Evolutionary conservation across 2,329 filamentous ascomycete species (phyloP), one percentile per base, ranked within the genome.

Genomic region (Didymella arachidicola): DNA sequence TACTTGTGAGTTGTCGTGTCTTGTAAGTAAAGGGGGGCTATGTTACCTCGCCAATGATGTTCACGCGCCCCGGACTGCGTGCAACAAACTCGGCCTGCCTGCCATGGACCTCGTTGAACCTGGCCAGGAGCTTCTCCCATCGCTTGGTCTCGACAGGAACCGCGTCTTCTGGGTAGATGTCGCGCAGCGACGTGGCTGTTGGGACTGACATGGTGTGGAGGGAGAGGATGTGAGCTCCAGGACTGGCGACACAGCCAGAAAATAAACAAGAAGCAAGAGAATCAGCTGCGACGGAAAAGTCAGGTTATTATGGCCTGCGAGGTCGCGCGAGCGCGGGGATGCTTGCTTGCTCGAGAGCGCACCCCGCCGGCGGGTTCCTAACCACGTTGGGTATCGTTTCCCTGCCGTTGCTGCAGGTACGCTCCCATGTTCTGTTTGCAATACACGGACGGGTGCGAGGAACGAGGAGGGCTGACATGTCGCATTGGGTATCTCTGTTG

Each of bases 1-100:
- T 39, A 8, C n/a, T 34, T 16, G 57, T 75, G 27, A 75, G 66
- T 38, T 36, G 11, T n/a, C 6, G 32, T 10, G 1, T 2, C 14
- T 26, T n/a, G 18, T 12, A 19, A 10, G 39, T 32, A 51, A 2
- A 19, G 5, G 7, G 27, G 22, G 25, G 27, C 34, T 27, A 3
- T 10, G 25, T 41, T 71, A 81, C 80, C 71, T 99, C 95, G 77
- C 95, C 95, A 75, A 99, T 97, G 73, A 99, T 95, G 81, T 98
- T 98, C 66, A 99, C 95, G 66, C 95, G 87, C 60, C 95, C 95
- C 1, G 95, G 95, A 54, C 93, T 97, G 63, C 95, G 89, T 10
- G 94, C 87, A 19, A 98, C 87, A 71, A 97, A 97, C 59, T 90
- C 85, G 38, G 93, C 88, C 16, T 83, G 80, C 50, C 86, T 83